Conservation (phyloP, 371 early-diverging fungal species). For the Dichotomocladium elegans region DNA sequence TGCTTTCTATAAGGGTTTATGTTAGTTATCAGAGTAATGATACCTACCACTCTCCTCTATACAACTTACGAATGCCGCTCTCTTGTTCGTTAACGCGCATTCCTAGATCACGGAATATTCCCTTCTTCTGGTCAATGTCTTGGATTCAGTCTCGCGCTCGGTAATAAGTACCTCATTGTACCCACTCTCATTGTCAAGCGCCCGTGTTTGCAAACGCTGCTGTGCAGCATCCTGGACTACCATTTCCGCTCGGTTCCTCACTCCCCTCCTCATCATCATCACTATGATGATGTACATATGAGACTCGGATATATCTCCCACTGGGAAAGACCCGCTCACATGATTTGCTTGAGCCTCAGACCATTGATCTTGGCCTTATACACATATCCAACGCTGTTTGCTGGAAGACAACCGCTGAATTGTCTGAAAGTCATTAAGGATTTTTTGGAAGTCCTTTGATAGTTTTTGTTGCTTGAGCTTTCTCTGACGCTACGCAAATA, state of each 20-base stretch:
- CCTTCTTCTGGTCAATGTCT: constrained; percentile 93
- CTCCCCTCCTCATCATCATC: constrained; percentile 52
- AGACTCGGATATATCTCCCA: too few relatives aligned
- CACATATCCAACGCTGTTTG: constrained; percentile 84
- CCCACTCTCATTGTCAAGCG: constrained; percentile 86
- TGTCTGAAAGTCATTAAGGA: constrained; percentile 82
- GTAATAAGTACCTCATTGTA: constrained; percentile 89
- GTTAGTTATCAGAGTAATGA: not conserved
- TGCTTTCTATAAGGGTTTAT: constrained; percentile 35
- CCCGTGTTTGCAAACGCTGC: constrained; percentile 66
- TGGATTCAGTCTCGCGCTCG: constrained; percentile 92
- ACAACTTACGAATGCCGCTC: constrained; percentile 75
- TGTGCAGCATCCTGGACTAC: constrained; percentile 63
- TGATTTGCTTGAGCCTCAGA: not conserved
- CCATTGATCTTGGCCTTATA: constrained; percentile 61
- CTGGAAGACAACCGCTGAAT: constrained; percentile 80
- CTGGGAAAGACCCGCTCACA: not conserved
- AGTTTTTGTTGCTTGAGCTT: constrained; percentile 80
- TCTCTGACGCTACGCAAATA: constrained; percentile 74
- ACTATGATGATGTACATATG: too few relatives aligned
- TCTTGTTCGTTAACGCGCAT: constrained; percentile 95
- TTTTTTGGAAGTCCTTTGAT: constrained; percentile 90
- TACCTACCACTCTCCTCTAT: not conserved
- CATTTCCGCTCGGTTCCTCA: constrained; percentile 37
- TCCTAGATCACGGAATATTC: constrained; percentile 94